These are phyloP conservation scores for Mollisia scopiformis DNA, from an alignment of 2,329 filamentous ascomycete species.

Conservation along the genomic window DNA sequence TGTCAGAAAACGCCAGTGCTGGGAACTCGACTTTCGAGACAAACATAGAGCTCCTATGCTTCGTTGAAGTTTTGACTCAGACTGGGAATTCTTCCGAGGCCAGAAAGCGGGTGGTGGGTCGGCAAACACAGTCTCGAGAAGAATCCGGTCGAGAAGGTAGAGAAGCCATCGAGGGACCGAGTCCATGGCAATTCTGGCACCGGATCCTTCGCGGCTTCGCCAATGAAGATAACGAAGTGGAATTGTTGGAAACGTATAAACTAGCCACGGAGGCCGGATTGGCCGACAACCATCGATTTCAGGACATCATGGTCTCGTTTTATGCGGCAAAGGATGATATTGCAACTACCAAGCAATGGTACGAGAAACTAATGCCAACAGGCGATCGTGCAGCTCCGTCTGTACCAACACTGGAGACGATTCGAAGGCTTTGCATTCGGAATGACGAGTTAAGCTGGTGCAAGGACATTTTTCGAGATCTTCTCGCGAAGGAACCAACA, in stretches of 20 bases:
- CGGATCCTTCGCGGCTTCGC: conserved; percentile 64
- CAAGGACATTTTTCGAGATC: conserved; percentile 55
- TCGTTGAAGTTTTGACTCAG: conserved; percentile 23
- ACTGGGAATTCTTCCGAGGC: conserved; percentile 32
- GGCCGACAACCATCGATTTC: conserved; percentile 48
- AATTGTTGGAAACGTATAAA: conserved; percentile 58
- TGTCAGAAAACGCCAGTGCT: background rate
- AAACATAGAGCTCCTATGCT: background rate
- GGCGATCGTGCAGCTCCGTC: background rate
- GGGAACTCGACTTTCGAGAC: background rate
- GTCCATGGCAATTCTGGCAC: conserved; percentile 43
- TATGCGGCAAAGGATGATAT: conserved; percentile 62
- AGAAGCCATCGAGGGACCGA: conserved; percentile 30
- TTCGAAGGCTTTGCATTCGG: conserved; percentile 64
- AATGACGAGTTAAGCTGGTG: conserved; percentile 66
- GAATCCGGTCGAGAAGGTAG: conserved; percentile 6
- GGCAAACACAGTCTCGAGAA: background rate
- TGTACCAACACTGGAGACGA: conserved; percentile 49
- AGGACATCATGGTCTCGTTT: conserved; percentile 61
- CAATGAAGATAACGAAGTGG: conserved; percentile 57
- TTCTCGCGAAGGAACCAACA: conserved; percentile 43
- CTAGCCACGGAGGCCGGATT: conserved; percentile 53
- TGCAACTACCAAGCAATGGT: conserved; percentile 69
- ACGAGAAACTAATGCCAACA: conserved; percentile 47
- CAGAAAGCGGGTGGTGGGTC: conserved; percentile 18